These are phyloP conservation scores for Papiliotrema flavescens DNA, from an alignment of 1,284 basidiomycete genomes.

Conservation along the genomic window DNA sequence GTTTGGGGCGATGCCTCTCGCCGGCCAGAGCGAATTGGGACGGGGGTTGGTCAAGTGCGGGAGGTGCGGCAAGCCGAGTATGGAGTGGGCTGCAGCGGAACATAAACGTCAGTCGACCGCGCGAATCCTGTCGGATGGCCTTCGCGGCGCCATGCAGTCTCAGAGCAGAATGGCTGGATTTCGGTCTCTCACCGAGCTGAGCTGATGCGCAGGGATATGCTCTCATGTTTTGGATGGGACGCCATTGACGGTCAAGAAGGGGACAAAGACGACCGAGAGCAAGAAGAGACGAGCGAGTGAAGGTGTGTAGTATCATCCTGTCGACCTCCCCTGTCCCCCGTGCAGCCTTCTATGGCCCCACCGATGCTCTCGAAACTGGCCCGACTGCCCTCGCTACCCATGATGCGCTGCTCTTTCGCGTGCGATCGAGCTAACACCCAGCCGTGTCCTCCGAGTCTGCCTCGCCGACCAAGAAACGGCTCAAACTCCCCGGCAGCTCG, in stretches of 20 bases:
- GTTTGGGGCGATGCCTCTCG: slow-evolving; percentile 67
- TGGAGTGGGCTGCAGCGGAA: slow-evolving; percentile 68
- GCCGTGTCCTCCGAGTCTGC: not conserved
- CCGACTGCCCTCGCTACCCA: too few species aligned
- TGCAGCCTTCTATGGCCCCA: not conserved
- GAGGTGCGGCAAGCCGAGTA: slow-evolving; percentile 70
- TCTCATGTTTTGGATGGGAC: slow-evolving; percentile 56
- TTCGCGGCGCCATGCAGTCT: too few species aligned
- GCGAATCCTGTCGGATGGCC: too few species aligned
- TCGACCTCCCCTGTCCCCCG: not conserved
- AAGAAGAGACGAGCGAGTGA: slow-evolving; percentile 40
- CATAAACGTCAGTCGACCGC: slow-evolving; percentile 62
- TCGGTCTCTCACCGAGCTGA: too few species aligned
- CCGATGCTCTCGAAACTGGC: too few species aligned
- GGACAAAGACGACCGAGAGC: slow-evolving; percentile 61
- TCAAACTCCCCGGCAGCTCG: slow-evolving; percentile 48
- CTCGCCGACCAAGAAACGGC: slow-evolving; percentile 28
- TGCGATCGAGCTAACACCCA: too few species aligned
- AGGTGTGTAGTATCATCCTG: slow-evolving; percentile 32
- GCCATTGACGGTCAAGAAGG: slow-evolving; percentile 51
- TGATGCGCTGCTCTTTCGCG: too few species aligned
- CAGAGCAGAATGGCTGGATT: too few species aligned
- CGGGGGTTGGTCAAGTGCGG: slow-evolving; percentile 71
- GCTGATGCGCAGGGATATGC: slow-evolving; percentile 57
- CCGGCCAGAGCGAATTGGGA: slow-evolving; percentile 49